Base-by-base conservation (phyloP, 2,329 filamentous ascomycete species). In the Scedosporium apiospermum region DNA sequence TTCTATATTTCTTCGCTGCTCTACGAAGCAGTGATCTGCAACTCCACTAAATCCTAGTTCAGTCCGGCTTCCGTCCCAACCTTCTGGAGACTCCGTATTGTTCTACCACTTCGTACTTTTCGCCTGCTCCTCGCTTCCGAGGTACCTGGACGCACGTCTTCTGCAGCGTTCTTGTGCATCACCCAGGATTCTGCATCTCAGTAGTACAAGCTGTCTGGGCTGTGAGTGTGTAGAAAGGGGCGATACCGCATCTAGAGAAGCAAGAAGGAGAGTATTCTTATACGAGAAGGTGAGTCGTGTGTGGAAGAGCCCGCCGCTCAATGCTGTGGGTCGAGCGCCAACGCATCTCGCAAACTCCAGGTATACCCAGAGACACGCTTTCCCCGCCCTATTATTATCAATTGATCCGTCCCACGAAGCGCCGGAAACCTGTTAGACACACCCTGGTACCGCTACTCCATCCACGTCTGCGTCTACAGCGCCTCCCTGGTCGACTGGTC, bases 361-460 rank as follows among this genome's bases (percentile, higher is more conserved):
- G 26, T 27, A 42, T 61, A 9, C n/a, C 59, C 46, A 61, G 38
- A 60, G 34, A 60, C 38, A 41, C 41, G n/a, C 14, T 46, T 44
- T 34, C 59, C 12, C 58, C 44, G 44, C 44, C 59, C 59, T 61
- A 61, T 61, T 61, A 61, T 61, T 51, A 61, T 38, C 44, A 38
- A 38, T 38, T 38, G 34, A 51, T 61, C 59, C 59, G 59, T 38
- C 59, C 23, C 46, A 61, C 59, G 59, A 61, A 61, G 59, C 59
- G 59, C 59, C 59, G 44, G 44, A 51, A 23, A 18, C 60, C 60
- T 51, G 46, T 61, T 49, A 55, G 30, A 59, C 57, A 42, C 42
- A 55, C 59, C 59, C 59, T 61, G 60, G 46, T 61, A 51, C 60
- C 60, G 60, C 60, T 44, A 51, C 27, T 57, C 49, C 49, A 61